These are phyloP conservation scores for Kuraishia capsulata DNA, from an alignment of 805 yeast genomes.

Conservation along the genomic window DNA sequence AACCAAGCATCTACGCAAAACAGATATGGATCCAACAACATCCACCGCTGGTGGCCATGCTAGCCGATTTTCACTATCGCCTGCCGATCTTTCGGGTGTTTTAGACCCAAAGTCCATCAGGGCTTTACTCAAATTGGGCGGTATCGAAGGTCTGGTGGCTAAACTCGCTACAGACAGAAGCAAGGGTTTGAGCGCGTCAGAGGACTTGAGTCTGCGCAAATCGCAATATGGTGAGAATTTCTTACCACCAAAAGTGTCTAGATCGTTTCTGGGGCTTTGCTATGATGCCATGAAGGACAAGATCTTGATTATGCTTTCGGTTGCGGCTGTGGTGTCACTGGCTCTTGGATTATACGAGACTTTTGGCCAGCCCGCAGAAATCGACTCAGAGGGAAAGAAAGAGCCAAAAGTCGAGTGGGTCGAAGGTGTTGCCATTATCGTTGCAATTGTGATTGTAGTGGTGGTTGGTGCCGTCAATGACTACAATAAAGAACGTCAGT, in stretches of 20 bases:
- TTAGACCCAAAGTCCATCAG: conserved; percentile 57
- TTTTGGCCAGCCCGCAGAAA: conserved; percentile 71
- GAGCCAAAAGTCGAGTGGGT: conserved; percentile 92
- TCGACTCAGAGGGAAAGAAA: conserved; percentile 69
- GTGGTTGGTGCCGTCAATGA: conserved; percentile 93
- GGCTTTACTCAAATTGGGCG: conserved; percentile 34
- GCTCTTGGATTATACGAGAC: conserved; percentile 90
- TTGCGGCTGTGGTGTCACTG: conserved; percentile 84
- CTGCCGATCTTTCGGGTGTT: conserved; percentile 32
- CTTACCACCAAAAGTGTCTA: conserved; percentile 65
- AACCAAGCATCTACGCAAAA: too few species aligned
- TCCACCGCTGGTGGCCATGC: too few species aligned
- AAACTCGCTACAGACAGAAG: conserved; percentile 25
- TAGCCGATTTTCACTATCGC: too few species aligned
- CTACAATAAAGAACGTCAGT: conserved; percentile 92
- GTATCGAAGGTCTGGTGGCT: conserved; percentile 24
- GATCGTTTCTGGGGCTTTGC: conserved; percentile 59
- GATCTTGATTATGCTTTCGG: conserved; percentile 70
- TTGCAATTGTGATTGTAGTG: conserved; percentile 86
- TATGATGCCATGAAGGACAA: conserved; percentile 90
- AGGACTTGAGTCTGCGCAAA: conserved; percentile 25
- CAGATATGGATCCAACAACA: too few species aligned
- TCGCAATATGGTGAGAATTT: conserved; percentile 58
- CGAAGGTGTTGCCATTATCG: conserved; percentile 95
- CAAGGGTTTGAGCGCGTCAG: conserved; percentile 26